A percentile compares a stretch with the other conserved stretches of the same genome.
phyloP scores from a whole-genome alignment of 2,329 filamentous ascomycete species.

The Aspergillus latus region DNA sequence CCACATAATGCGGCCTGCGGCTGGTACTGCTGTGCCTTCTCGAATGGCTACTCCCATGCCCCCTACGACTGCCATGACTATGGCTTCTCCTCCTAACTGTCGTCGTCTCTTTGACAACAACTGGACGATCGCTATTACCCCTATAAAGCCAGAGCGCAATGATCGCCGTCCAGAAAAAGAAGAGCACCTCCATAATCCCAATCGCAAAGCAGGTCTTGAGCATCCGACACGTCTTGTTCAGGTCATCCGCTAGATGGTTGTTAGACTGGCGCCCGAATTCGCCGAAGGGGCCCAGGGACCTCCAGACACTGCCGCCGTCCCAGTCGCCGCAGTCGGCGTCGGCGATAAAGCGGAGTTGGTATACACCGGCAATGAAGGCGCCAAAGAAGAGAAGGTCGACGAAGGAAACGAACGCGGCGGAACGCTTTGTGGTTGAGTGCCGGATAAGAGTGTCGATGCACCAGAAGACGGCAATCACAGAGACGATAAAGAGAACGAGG shows the following conservation, averaged over 20 bases:
- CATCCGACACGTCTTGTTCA: slow-evolving; percentile 83
- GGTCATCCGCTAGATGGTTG: slow-evolving; percentile 51
- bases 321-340: slow-evolving; percentile 68
- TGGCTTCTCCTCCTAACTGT: slow-evolving; percentile 35
- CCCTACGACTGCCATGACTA: slow-evolving; percentile 38
- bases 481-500: slow-evolving; percentile 65
- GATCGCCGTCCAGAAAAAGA: slow-evolving; percentile 75
- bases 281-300: slow-evolving; percentile 63
- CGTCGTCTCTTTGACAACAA: slow-evolving; percentile 42
- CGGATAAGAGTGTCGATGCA: slow-evolving; percentile 60
- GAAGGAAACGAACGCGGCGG: slow-evolving; percentile 59
- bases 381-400: slow-evolving; percentile 63
- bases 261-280: slow-evolving; percentile 51
- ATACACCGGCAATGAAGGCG: slow-evolving; percentile 62
- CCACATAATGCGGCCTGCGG: slow-evolving; percentile 32
- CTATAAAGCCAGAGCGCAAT: slow-evolving; percentile 58
- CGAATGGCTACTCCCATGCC: slow-evolving; percentile 30
- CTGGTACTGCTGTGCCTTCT: slow-evolving; percentile 28
- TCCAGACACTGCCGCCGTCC: slow-evolving; percentile 52
- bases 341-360: slow-evolving; percentile 57
- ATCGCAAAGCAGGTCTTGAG: slow-evolving; percentile 88
- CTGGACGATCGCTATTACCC: slow-evolving; percentile 12
- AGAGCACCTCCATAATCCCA: slow-evolving; percentile 80
- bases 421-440: slow-evolving; percentile 59
- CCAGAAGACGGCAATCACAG: slow-evolving; percentile 62